Base-by-base conservation (phyloP, 139 green algal species). In the Nannochloris sp. region DNA sequence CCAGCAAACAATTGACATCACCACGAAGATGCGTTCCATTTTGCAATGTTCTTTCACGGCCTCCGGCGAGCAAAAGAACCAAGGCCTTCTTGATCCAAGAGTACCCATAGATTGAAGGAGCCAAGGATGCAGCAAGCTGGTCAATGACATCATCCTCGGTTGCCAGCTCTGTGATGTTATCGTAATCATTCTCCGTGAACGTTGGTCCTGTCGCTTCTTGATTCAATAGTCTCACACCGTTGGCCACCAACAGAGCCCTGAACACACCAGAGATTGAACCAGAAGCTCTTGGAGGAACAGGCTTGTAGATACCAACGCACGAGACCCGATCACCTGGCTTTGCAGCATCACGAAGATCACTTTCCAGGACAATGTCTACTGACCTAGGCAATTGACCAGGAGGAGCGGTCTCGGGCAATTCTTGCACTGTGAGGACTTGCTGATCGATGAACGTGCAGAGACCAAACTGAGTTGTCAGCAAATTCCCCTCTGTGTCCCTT, bases 1-100 rank as follows among this genome's bases (percentile, higher is more conserved):
- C 78, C 73, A 97, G 76, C 36, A 99, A 78, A 67, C 86, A 90
- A 82, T 99, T 98, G 72, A 99, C 88, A 78, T 99, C 93, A n/a
- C 93, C 93, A 66, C 93, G 71, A 60, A 98, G 67, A 73, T 97
- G 92, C 3, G 90, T 89, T 49, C 83, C 82, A 70, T 89, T 90
- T 46, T 56, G 60, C 60, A 87, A 65, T 44, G 66, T 71, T 61
- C 75, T 74, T 70, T 91, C 81, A 8, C 70, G 53, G 11, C 85
- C 85, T 9, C 85, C 85, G 56, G 86, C 69, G 50, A 93, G 78
- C 55, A 85, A 71, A 57, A 93, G 76, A 28, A 88, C 43, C 31
- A 94, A 65, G 10, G 72, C 88, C 77, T 94, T 87, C 79, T 99
- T 99, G 65, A 99, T 89, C 49, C 63, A 73, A 59, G 84, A 56